Conservation (phyloP, 2,329 filamentous ascomycete species). For the Bipolaris gigantea region DNA sequence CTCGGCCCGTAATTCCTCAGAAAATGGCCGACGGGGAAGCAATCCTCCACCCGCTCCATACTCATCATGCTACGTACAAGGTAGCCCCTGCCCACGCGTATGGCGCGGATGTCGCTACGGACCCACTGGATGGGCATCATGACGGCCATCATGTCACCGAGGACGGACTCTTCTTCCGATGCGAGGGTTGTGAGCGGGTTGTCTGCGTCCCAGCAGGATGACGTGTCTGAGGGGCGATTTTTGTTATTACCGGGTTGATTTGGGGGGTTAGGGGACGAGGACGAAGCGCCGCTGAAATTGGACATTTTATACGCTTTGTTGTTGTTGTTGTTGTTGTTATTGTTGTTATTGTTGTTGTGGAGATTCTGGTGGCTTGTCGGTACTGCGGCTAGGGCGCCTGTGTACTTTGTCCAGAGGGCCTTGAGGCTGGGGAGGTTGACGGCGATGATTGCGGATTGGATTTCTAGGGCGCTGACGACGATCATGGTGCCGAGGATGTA, state of each 20-base stretch:
- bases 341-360: neutral
- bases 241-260: neutral
- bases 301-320: neutral
- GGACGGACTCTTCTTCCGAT: constrained; percentile 4
- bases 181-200: constrained; percentile 2
- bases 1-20: constrained; percentile 5
- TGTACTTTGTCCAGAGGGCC: constrained; percentile 1
- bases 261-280: neutral
- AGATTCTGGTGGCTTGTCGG: neutral
- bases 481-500: neutral
- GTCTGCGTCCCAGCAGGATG: neutral
- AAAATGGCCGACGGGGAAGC: constrained; percentile 7
- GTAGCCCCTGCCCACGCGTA: constrained; percentile 6
- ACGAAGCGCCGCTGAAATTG: neutral
- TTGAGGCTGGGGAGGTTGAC: constrained; percentile 4
- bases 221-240: neutral
- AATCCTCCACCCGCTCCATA: constrained; percentile 8
- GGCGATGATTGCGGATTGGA: constrained; percentile 7
- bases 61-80: constrained; percentile 6
- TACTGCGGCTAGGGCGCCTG: neutral
- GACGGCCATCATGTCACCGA: constrained; percentile 5
- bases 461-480: constrained; percentile 1
- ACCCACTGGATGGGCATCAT: constrained; percentile 7
- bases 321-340: too few species aligned
- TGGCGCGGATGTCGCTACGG: constrained; percentile 2